These are phyloP conservation scores for Bacidia rubella DNA, from an alignment of 495 filamentous ascomycete genomes.

Conservation along the genomic window DNA sequence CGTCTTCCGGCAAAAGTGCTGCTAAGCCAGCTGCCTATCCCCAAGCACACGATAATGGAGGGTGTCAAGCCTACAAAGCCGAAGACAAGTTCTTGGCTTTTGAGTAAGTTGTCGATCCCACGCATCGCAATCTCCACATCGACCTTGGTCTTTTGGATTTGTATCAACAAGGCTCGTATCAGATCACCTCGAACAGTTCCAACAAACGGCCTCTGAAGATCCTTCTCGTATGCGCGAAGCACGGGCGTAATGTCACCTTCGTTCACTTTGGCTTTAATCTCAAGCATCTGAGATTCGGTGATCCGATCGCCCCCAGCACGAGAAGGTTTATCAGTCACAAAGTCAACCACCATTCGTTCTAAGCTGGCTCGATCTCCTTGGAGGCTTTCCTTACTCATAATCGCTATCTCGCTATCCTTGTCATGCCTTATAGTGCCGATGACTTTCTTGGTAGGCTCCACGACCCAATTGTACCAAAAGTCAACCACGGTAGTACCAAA, in stretches of 20 bases:
- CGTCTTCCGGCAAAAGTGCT: constrained; percentile 51
- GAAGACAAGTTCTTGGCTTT: constrained; percentile 94
- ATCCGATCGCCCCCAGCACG: constrained; percentile 29
- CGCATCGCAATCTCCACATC: constrained; percentile 92
- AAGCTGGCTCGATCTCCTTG: constrained; percentile 79
- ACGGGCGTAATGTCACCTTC: constrained; percentile 91
- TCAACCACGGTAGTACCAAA: constrained; percentile 65
- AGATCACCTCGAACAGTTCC: constrained; percentile 74
- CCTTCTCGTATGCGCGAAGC: constrained; percentile 77
- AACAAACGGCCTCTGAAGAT: constrained; percentile 62
- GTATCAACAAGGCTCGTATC: constrained; percentile 81
- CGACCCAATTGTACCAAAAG: constrained; percentile 92
- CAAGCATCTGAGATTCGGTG: constrained; percentile 46
- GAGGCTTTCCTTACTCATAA: constrained; percentile 86
- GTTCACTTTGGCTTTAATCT: constrained; percentile 61
- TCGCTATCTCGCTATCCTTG: constrained; percentile 76
- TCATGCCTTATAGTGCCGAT: constrained; percentile 88
- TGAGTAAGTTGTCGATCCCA: constrained; percentile 82
- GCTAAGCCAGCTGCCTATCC: constrained; percentile 56
- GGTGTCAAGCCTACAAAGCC: constrained; percentile 88
- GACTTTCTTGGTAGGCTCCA: constrained; percentile 69
- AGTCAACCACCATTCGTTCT: constrained; percentile 96
- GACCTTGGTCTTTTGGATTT: constrained; percentile 97
- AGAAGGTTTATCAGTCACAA: constrained; percentile 63
- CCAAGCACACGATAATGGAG: constrained; percentile 69